phyloP scores from a whole-genome alignment of 352 stramenopile species.

The Phytophthora capsici region DNA sequence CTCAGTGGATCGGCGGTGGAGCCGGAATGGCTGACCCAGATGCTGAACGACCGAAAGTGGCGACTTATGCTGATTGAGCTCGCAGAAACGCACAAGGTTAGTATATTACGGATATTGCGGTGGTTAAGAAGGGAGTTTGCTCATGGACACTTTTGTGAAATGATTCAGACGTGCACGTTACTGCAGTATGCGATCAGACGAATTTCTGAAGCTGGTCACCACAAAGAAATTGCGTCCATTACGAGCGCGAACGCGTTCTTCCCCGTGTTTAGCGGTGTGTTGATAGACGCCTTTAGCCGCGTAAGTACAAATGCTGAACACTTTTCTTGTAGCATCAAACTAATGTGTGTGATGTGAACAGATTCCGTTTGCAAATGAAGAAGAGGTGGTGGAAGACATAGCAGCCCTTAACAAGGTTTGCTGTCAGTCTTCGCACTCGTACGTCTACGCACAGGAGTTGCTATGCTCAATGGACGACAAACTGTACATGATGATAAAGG shows the following conservation, averaged over 20 bases:
- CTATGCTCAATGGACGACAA: slow-evolving; percentile 78
- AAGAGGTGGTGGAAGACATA: slow-evolving; percentile 79
- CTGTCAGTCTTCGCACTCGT: slow-evolving; percentile 87
- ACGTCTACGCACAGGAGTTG: slow-evolving; percentile 81
- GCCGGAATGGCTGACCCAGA: slow-evolving; percentile 84
- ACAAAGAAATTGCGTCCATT: slow-evolving; percentile 90
- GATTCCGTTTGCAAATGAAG: slow-evolving; percentile 84
- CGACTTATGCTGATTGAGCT: slow-evolving; percentile 87
- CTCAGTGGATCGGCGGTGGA: slow-evolving; percentile 78
- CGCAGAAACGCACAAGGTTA: slow-evolving; percentile 85
- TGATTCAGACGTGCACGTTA: slow-evolving; percentile 71
- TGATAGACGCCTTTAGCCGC: slow-evolving; percentile 78
- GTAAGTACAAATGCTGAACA: slow-evolving; percentile 33
- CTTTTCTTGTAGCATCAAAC: background rate
- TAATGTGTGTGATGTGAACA: slow-evolving; percentile 25
- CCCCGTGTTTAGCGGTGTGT: slow-evolving; percentile 82
- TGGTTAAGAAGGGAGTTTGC: background rate
- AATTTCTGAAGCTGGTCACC: slow-evolving; percentile 85
- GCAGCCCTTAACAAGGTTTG: slow-evolving; percentile 84
- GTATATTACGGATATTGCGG: background rate
- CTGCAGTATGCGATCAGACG: slow-evolving; percentile 87
- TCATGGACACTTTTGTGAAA: slow-evolving; percentile 8
- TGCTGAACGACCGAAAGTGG: slow-evolving; percentile 86
- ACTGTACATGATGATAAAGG: slow-evolving; percentile 60
- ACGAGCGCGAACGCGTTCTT: slow-evolving; percentile 88